Evolutionary conservation across 164 flowering plant genomes (phyloP).

Genomic region (Vitis rotundifolia): DNA sequence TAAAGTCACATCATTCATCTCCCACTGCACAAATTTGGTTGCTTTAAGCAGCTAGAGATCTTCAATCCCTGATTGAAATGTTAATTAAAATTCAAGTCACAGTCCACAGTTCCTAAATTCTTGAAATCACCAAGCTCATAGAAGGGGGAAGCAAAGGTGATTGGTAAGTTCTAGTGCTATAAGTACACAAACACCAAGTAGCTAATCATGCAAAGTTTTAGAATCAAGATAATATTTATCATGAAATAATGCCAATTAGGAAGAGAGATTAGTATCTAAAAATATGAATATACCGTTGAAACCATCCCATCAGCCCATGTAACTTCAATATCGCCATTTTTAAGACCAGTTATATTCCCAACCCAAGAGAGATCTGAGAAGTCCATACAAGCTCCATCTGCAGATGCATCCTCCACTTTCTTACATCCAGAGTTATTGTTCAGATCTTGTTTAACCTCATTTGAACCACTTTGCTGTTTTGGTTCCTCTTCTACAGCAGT

Average conservation of each 20-base stretch:
- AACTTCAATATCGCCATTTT: constrained; percentile 95
- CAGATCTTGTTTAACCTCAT: constrained; percentile 23
- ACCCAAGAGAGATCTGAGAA: constrained; percentile 90
- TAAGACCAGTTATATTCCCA: constrained; percentile 88
- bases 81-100: not conserved
- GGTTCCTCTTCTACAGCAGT: constrained; percentile 28
- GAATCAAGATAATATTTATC: not conserved
- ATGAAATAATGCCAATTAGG: not conserved
- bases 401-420: constrained; percentile 31
- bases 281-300: constrained; percentile 61
- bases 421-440: constrained; percentile 19
- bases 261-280: not conserved
- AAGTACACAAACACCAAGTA: not conserved
- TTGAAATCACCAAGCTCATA: not conserved
- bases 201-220: not conserved
- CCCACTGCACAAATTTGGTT: not conserved
- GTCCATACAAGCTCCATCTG: constrained; percentile 27
- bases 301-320: constrained; percentile 99
- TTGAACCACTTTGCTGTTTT: constrained; percentile 20
- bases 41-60: not conserved
- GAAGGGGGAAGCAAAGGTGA: not conserved
- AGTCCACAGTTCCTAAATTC: too few species aligned
- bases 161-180: not conserved
- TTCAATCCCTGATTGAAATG: not conserved
- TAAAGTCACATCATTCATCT: not conserved